phyloP scores from a whole-genome alignment of 352 stramenopile genomes.

The Elongisporangium undulatum region DNA sequence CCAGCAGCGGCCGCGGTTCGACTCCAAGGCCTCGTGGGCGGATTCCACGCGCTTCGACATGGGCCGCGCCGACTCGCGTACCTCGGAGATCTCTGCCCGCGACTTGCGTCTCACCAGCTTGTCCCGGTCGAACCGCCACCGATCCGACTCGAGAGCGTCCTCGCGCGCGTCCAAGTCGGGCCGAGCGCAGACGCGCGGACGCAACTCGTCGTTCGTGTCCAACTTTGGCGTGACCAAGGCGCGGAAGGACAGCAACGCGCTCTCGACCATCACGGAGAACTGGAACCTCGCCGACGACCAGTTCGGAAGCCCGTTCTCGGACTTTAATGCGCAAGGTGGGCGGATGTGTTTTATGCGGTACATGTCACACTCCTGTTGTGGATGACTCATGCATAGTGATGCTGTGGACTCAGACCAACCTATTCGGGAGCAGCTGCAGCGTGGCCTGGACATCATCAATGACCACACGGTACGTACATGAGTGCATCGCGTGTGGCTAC shows the following conservation, averaged over 20 bases:
- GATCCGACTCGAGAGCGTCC: conserved; percentile 57
- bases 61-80: conserved; percentile 71
- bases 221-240: conserved; percentile 70
- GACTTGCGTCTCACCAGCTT: conserved; percentile 64
- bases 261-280: conserved; percentile 86
- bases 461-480: conserved; percentile 61
- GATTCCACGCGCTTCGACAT: conserved; percentile 87
- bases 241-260: conserved; percentile 64
- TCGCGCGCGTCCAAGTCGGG: conserved; percentile 53
- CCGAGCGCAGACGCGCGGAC: conserved; percentile 28
- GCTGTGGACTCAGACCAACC: conserved; percentile 48
- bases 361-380: neutral
- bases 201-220: conserved; percentile 70
- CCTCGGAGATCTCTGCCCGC: conserved; percentile 64
- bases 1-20: conserved; percentile 61
- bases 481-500: neutral
- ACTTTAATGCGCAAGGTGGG: conserved; percentile 77
- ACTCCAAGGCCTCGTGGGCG: conserved; percentile 80
- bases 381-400: neutral
- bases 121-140: conserved; percentile 33
- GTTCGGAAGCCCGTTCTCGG: conserved; percentile 68
- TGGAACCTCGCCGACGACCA: conserved; percentile 80
- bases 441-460: conserved; percentile 81
- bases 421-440: conserved; percentile 77
- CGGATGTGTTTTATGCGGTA: neutral